Evolutionary conservation across 345 rosid genomes (phyloP), one percentile per base, ranked within the genome.

Genomic region (Cardiospermum halicacabum): DNA sequence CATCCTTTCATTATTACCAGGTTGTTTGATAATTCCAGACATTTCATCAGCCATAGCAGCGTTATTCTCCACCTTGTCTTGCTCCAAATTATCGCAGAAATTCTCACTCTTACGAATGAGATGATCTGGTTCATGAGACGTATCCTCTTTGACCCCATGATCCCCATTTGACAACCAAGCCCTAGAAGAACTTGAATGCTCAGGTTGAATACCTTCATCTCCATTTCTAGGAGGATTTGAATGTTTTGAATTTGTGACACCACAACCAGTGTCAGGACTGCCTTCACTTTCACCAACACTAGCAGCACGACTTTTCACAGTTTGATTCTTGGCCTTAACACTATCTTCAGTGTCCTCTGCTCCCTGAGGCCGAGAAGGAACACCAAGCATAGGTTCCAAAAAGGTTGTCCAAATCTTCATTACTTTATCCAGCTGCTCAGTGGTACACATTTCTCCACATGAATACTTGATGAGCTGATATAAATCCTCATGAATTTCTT

Each of bases 381-480:
- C 88, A 54, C 95, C 93, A 32, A 91, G 75, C 63, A 85, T 62
- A 45, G 96, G 99, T 65, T 91, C 99, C 78, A 94, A 70, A 74
- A 94, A 89, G n/a, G 88, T 85, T 58, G 88, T 91, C 97, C 99
- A 94, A 49, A 94, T 78, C 73, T 84, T 91, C 87, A 91, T 84
- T 57, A 91, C 89, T 78, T 89, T 87, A 72, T 89, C 95, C 65
- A 87, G 68, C 81, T 89, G 96, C 64, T 94, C 97, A 18, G 84
- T 69, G 68, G 99, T 75, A 77, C 97, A 91, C 80, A 91, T 90
- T 80, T 94, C 96, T 65, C 84, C 95, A 63, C 96, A 89, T 10
- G 97, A 91, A 80, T 84, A 91, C 77, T 91, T 91, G 69, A 94
- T 80, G 54, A 94, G 95, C 82, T 89, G 97, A 78, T 87, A 91